Conservation (phyloP, 768 basidiomycete species). For the Boletus coccyginus region DNA sequence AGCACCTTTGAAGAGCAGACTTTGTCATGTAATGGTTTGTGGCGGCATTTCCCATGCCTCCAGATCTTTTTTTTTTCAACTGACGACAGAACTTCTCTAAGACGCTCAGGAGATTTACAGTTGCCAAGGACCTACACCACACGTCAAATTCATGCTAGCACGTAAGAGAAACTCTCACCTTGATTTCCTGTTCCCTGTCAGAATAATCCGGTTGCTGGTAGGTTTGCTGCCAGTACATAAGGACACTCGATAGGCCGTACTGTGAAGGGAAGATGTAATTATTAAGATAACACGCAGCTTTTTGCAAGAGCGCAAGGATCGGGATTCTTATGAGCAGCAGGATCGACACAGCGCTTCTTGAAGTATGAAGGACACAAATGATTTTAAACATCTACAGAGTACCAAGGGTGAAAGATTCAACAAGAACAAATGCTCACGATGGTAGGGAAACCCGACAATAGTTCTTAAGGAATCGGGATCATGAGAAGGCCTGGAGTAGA, state of each 20-base stretch:
- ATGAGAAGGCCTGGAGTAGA: conserved; percentile 62
- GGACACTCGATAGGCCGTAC: conserved; percentile 64
- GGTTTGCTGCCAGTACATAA: conserved; percentile 32
- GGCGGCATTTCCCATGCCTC: conserved; percentile 68
- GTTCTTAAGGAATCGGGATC: conserved; percentile 49
- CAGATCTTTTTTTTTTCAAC: conserved; percentile 58
- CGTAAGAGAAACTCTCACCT: conserved; percentile 38
- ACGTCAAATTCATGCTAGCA: not conserved
- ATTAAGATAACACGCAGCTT: conserved; percentile 56
- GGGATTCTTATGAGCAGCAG: conserved; percentile 38
- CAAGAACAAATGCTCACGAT: conserved; percentile 46
- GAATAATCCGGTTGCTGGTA: conserved; percentile 48
- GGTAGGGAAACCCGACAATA: conserved; percentile 62
- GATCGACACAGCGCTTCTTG: conserved; percentile 27
- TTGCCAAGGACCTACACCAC: conserved; percentile 36
- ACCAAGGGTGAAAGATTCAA: not conserved
- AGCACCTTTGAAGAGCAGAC: conserved; percentile 78
- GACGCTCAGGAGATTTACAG: conserved; percentile 70
- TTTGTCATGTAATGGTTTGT: conserved; percentile 58
- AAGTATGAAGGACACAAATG: conserved; percentile 45
- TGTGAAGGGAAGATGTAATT: conserved; percentile 88
- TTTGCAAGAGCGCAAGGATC: conserved; percentile 47
- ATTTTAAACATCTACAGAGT: conserved; percentile 61
- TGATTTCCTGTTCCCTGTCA: conserved; percentile 68
- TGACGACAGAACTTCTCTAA: conserved; percentile 53